phyloP scores from a whole-genome alignment of 2,329 filamentous ascomycete genomes.

The Ophiosphaerella herpotricha region DNA sequence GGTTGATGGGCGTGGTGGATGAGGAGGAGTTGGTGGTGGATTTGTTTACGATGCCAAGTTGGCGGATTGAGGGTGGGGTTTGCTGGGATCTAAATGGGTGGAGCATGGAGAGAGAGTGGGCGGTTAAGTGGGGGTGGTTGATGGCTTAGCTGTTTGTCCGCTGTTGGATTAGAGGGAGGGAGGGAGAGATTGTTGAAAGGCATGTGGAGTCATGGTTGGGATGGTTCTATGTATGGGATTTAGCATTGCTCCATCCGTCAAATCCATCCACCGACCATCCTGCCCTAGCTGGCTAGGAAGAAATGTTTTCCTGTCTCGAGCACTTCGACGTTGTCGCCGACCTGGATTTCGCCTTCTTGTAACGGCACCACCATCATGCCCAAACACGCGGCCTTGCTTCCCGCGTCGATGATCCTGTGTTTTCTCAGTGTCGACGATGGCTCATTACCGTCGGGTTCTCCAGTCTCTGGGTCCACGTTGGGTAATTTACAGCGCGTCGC shows the following conservation, averaged over 20 bases:
- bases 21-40: constrained; percentile 46
- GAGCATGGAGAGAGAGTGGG: constrained; percentile 42
- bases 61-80: constrained; percentile 32
- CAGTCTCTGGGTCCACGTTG: constrained; percentile 68
- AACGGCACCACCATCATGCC: constrained; percentile 69
- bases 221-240: not conserved
- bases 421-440: constrained; percentile 64
- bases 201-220: too few species aligned
- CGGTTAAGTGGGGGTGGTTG: constrained; percentile 44
- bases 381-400: constrained; percentile 63
- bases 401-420: constrained; percentile 64
- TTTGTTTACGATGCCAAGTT: constrained; percentile 40
- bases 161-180: not conserved
- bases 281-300: constrained; percentile 22
- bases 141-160: not conserved
- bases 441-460: constrained; percentile 59
- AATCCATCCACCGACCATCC: constrained; percentile 1
- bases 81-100: constrained; percentile 43
- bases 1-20: constrained; percentile 36
- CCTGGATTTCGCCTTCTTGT: constrained; percentile 31
- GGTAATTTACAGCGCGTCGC: constrained; percentile 73
- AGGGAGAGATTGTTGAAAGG: too few species aligned
- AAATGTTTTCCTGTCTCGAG: constrained; percentile 40
- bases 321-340: constrained; percentile 42
- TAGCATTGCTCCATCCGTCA: not conserved